Evolutionary conservation across 352 stramenopile genomes (phyloP), one percentile per base, ranked within the genome.

Genomic region (Phytophthora pinifolia): DNA sequence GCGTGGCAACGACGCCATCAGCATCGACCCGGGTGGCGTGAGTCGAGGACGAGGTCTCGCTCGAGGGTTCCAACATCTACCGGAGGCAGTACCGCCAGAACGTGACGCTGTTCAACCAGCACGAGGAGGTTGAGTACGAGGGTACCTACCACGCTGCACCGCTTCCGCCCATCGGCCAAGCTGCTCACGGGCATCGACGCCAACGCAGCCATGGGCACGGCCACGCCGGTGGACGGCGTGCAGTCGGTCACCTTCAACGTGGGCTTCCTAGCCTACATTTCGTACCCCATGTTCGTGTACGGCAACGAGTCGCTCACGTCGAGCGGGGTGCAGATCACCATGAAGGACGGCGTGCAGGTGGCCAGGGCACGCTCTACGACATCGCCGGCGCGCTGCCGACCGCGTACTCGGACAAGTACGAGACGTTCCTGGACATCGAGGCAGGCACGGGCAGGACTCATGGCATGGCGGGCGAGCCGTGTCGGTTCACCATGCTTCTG

Each of bases 371-470:
- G 13, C 39, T 91, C n/a, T 89, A 85, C 58, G 62, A 74, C 52
- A 66, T 50, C 37, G 52, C 54, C 27, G 65, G 56, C 6, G 62
- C 59, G 52, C 68, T 88, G 29, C 77, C 81, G 69, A 47, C 42
- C 45, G 49, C 62, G 37, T 88, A 86, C 70, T 67, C 67, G 18
- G 65, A 78, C 32, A 64, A 61, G 37, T 89, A 87, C 59, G 54
- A 67, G 47, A 89, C 78, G 18, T 75, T 66, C 34, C 37, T 89
- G 14, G 78, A 91, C 62, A 59, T 91, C 1, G 81, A 91, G 53
- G 63, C 78, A 10, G 75, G 70, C n/a, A 86, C 78, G 30, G 80
- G 80, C 43, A 84, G 82, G 68, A 77, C 78, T n/a, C n/a, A n/a
- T n/a, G n/a, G n/a, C n/a, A n/a, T n/a, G n/a, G n/a, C n/a, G n/a